Percentiles rank a stretch among this genome's conserved stretches.
phyloP scores from a whole-genome alignment of 306 rosid genomes.

The Vigna radiata region DNA sequence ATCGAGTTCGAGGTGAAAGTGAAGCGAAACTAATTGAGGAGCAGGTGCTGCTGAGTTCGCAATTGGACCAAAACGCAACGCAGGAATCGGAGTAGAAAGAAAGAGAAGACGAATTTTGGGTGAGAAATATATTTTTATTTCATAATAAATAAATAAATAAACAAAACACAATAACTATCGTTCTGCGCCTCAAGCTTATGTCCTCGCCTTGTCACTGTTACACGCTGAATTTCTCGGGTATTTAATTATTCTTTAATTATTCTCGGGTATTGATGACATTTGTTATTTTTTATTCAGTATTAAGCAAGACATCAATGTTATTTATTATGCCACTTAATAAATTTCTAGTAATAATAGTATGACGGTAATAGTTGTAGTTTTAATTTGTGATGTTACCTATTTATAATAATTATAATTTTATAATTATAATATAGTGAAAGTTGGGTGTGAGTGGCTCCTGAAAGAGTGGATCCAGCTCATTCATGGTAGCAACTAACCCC shows the following conservation, averaged over 20 bases:
- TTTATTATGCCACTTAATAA: neutral
- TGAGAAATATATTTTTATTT: neutral
- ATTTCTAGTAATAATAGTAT: neutral
- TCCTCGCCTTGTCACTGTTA: conserved; percentile 51
- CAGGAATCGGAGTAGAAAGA: conserved; percentile 49
- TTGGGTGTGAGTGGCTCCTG: conserved; percentile 57
- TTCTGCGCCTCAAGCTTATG: conserved; percentile 52
- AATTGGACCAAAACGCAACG: conserved; percentile 52
- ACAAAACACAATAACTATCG: conserved; percentile 25
- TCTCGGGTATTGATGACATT: neutral
- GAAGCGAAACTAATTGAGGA: neutral
- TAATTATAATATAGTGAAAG: conserved; percentile 43
- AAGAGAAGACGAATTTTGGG: conserved; percentile 39
- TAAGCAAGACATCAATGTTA: neutral
- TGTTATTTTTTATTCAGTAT: neutral
- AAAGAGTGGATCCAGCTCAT: conserved; percentile 97
- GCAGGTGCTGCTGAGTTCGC: conserved; percentile 39
- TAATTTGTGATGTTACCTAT: conserved; percentile 27
- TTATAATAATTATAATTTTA: conserved; percentile 6
- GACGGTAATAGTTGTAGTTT: neutral
- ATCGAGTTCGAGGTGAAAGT: conserved; percentile 34
- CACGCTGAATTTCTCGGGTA: conserved; percentile 55
- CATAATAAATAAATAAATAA: neutral
- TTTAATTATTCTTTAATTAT: conserved; percentile 31
- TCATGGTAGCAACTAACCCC: conserved; percentile 47